Base-by-base conservation (phyloP, 306 rosid genomes). In the Astragalus membranaceus region DNA sequence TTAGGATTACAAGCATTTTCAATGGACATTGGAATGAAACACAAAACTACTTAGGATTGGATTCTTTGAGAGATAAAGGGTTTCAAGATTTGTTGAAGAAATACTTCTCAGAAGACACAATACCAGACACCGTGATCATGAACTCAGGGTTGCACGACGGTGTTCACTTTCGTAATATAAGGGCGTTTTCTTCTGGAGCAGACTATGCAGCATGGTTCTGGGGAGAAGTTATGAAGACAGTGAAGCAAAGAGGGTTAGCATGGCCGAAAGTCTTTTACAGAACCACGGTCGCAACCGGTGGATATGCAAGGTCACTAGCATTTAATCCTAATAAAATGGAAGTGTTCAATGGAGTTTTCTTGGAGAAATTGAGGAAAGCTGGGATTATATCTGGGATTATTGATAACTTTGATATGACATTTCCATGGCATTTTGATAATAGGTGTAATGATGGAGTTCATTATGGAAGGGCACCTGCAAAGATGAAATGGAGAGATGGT, bases 1-100 rank as follows among this genome's bases (percentile, higher is more conserved):
- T 92, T 80, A 81, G 98, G 72, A 88, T 92, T 30, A 92, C 98
- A 8, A 89, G 92, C 91, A 88, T 92, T 48, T 92, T 85, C 85
- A 92, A 92, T 42, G 98, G 98, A 7, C 98, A 92, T 76, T 92
- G 98, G 98, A 89, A 92, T 42, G 98, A 88, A 41, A 92, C 92
- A 8, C 78, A 73, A 69, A 92, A 92, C 82, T 88, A 89, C 49
- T 78, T 83, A 53, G 98, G 98, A 43, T 67, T 92, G 82, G 87
- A 89, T 75, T 89, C 98, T n/a, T 78, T 92, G 72, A 78, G 79
- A 63, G 80, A 88, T 49, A 89, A 83, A 82, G 92, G 92, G 12
- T 92, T 88, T 67, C 80, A 79, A 79, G 79, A 78, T 37, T 76
- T 92, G 67, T 57, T 92, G 54, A 76, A 68, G 54, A 82, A 53